Evolutionary conservation across 148 eudicot species (phyloP), one percentile per base, ranked within the genome.

Genomic region (Polygonum aviculare): DNA sequence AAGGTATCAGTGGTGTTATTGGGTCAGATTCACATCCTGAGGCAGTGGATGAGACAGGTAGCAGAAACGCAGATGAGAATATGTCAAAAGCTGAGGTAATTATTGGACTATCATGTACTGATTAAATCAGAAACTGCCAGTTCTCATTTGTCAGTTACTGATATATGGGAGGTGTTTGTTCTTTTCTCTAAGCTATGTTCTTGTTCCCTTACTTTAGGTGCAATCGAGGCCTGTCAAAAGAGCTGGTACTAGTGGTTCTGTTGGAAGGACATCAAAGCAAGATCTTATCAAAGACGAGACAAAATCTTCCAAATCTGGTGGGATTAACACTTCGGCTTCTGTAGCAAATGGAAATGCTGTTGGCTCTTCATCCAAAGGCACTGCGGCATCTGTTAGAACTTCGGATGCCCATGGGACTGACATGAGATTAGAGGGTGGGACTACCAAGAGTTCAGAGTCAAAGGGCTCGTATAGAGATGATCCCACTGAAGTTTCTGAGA

Each of bases 261-360:
- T 84, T 79, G 57, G 83, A 72, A 95, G 88, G 84, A 86, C 81
- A 76, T 73, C 85, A 65, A 90, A 83, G 76, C 87, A 80, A 77
- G 98, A 94, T 75, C 74, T 76, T 74, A 81, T 81, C 59, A 94
- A 90, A 86, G 96, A 92, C 74, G 94, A 95, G 48, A 65, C 76
- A 69, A 95, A 87, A 78, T 73, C 80, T 77, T 87, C 79, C 59
- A 95, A 95, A 85, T 60, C 73, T 52, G 84, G 79, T 50, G 74
- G 79, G 15, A 73, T 76, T 71, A 79, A 80, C 81, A 69, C 76
- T 69, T 77, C 77, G 78, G 79, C 87, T 75, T 75, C 79, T 8
- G 69, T 79, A 75, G 82, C 84, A 33, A 76, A 70, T 36, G 89
- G 89, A 87, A 91, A 85, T 51, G 85, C 69, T 76, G 41, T 76